phyloP scores from a whole-genome alignment of 2,329 filamentous ascomycete species.

The Juglanconis juglandina region DNA sequence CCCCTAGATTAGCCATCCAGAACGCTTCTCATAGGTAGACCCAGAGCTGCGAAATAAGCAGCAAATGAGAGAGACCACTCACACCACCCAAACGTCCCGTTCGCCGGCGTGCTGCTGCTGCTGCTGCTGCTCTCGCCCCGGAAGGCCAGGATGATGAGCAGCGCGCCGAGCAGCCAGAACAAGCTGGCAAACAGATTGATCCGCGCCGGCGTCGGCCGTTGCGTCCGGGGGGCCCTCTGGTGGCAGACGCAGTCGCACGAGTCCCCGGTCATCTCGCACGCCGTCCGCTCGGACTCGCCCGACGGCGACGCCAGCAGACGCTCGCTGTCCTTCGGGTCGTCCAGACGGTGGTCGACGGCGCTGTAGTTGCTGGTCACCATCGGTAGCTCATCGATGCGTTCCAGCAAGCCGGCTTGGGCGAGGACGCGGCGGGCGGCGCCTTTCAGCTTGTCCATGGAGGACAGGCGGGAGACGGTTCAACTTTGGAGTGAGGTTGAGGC shows the following conservation, averaged over 20 bases:
- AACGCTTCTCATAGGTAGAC: not conserved
- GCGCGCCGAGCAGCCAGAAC: constrained; percentile 4
- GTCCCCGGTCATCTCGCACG: not conserved
- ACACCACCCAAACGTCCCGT: constrained; percentile 11
- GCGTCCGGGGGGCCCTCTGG: not conserved
- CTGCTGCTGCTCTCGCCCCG: not conserved
- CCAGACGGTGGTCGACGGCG: not conserved
- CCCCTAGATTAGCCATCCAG: no score
- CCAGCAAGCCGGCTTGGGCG: not conserved
- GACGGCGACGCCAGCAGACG: constrained; percentile 3
- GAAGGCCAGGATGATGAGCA: constrained; percentile 1
- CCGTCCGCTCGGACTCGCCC: not conserved
- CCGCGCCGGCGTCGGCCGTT: not conserved
- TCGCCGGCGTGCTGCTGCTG: not conserved
- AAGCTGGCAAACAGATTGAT: constrained; percentile 2
- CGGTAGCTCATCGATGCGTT: not conserved
- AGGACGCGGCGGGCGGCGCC: not conserved
- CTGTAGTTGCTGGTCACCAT: not conserved
- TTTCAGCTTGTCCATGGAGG: constrained; percentile 1
- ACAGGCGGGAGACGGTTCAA: not conserved
- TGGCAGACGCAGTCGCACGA: not conserved
- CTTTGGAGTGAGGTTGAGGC: not conserved
- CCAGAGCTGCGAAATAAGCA: not conserved
- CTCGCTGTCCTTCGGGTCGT: constrained; percentile 3
- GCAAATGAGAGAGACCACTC: not conserved